Conservation (phyloP, 306 rosid genomes). For the Parietaria judaica region DNA sequence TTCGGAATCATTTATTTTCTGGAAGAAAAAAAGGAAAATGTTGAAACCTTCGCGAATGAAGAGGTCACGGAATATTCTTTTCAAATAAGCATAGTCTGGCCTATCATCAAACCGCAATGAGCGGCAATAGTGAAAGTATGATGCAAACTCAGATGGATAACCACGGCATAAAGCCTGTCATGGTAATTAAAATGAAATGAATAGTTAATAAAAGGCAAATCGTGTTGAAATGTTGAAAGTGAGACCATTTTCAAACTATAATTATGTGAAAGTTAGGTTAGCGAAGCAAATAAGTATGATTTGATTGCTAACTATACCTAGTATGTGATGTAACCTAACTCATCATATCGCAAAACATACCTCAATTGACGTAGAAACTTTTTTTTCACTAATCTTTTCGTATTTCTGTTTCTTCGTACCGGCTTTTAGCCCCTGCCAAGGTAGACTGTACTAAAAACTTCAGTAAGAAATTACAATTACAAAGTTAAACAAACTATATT, state of each 20-base stretch:
- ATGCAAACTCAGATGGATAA: conserved; percentile 94
- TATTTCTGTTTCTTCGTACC: conserved; percentile 95
- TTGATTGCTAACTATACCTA: too few species aligned
- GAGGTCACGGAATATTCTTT: conserved; percentile 91
- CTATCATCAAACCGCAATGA: conserved; percentile 88
- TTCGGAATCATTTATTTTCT: neutral
- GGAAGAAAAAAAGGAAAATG: neutral
- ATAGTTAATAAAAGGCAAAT: too few species aligned
- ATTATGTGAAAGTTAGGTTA: too few species aligned
- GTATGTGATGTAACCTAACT: too few species aligned
- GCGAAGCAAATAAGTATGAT: too few species aligned
- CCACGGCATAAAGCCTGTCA: conserved; percentile 90
- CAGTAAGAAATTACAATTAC: conserved; percentile 17
- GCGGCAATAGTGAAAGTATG: conserved; percentile 95
- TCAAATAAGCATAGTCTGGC: conserved; percentile 94
- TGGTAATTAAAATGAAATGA: conserved; percentile 16
- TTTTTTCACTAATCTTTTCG: conserved; percentile 87
- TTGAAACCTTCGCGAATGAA: conserved; percentile 82
- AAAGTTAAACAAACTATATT: neutral
- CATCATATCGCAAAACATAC: conserved; percentile 20
- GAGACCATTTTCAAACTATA: too few species aligned
- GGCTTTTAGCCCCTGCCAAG: conserved; percentile 99
- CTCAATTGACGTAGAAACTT: conserved; percentile 90
- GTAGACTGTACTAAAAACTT: conserved; percentile 50
- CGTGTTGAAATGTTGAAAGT: too few species aligned